A percentile compares a stretch with the other conserved stretches of the same genome.
Conservation (phyloP, 495 filamentous ascomycete genomes). For the Rusavskia elegans region DNA sequence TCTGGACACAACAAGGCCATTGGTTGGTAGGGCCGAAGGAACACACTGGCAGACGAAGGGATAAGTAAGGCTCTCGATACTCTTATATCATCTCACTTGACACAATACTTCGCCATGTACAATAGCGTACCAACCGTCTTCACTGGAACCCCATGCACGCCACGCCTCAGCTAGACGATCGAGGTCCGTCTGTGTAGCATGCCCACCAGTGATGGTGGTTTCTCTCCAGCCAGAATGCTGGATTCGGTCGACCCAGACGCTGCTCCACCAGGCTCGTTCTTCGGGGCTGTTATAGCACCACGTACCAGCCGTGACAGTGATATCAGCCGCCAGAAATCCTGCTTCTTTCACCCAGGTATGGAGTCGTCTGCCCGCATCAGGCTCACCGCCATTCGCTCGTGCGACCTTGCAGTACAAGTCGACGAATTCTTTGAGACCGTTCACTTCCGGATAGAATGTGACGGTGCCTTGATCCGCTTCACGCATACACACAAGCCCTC, state of each 20-base stretch:
- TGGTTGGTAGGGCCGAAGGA: too few species aligned
- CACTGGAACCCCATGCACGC: slow-evolving; percentile 23
- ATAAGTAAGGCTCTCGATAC: too few species aligned
- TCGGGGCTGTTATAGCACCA: slow-evolving; percentile 31
- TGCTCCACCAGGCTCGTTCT: slow-evolving; percentile 30
- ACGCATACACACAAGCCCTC: slow-evolving; percentile 36
- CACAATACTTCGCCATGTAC: slow-evolving; percentile 32
- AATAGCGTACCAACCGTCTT: slow-evolving; percentile 35
- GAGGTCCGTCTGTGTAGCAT: slow-evolving; percentile 12
- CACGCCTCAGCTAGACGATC: slow-evolving; percentile 25
- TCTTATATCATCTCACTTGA: too few species aligned
- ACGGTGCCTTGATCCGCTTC: slow-evolving; percentile 24
- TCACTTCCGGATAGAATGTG: slow-evolving; percentile 29
- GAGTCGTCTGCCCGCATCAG: slow-evolving; percentile 31
- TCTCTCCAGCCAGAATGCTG: slow-evolving; percentile 23
- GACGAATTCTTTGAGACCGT: slow-evolving; percentile 25
- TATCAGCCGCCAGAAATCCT: slow-evolving; percentile 22
- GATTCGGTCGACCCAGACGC: slow-evolving; percentile 29
- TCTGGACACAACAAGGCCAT: too few species aligned
- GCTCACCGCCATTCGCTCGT: slow-evolving; percentile 26
- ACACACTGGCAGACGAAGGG: too few species aligned
- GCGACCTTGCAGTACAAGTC: slow-evolving; percentile 24
- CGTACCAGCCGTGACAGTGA: slow-evolving; percentile 22
- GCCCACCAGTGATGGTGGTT: too few species aligned
- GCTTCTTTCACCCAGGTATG: slow-evolving; percentile 34